Evolutionary conservation across 2,329 filamentous ascomycete genomes (phyloP), one percentile per base, ranked within the genome.

Genomic region (Nemania sp.): DNA sequence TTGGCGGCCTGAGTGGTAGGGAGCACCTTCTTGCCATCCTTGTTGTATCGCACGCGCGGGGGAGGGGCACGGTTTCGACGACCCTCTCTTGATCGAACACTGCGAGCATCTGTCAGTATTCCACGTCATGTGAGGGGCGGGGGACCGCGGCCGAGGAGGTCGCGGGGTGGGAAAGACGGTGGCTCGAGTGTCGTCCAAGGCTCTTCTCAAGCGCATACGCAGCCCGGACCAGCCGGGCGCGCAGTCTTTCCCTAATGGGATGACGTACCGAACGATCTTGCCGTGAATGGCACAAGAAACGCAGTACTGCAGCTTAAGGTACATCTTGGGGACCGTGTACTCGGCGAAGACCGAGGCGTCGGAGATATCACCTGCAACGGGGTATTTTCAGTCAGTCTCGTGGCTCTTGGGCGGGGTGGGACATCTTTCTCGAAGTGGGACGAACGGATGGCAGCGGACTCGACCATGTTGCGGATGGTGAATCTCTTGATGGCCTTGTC

Each of bases 401-500:
- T 20, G 44, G 46, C 44, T 40, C 17, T 54, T 40, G 49, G 47
- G 43, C 52, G 50, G 43, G 47, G 20, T 14, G 23, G 15, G 37
- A 23, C 2, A 19, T 24, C 6, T 37, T 9, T 40, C 19, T 36
- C 15, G 31, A n/a, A n/a, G 43, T 5, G 23, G 24, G 65, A 90
- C 92, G 73, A 92, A 97, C 95, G 94, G 78, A 99, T 97, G 75
- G 94, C 94, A 74, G 95, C 94, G 73, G 92, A 97, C 83, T 99
- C 94, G 69, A 99, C 94, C 94, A 99, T 99, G 89, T 99, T 97
- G 79, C 94, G 89, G 86, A 99, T 85, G 82, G 94, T 99, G 86
- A 99, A 99, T 82, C 94, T 87, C 91, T 99, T 99, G 86, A 99
- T 97, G 70, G 95, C 94, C 91, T 99, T 99, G 76, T 99, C 94